These are phyloP conservation scores for Thielaviopsis musarum DNA, from an alignment of 2,329 filamentous ascomycete genomes.

Conservation along the genomic window DNA sequence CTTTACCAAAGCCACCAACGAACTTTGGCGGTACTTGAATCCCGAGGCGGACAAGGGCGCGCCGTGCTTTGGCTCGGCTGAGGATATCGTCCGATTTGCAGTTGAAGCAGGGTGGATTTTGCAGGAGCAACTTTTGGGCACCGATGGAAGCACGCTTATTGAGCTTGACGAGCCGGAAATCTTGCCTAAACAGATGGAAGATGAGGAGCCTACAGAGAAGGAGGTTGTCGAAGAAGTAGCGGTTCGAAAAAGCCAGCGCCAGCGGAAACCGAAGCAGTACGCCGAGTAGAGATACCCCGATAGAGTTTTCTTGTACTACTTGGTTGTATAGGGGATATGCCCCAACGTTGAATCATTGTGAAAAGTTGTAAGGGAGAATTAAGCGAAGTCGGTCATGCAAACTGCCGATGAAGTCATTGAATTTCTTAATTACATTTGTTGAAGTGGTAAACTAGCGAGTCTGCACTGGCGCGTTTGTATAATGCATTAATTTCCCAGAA, in stretches of 20 bases:
- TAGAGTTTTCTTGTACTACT: too few species aligned
- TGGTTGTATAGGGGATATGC: too few species aligned
- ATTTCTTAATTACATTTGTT: too few species aligned
- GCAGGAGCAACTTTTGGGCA: conserved; percentile 31
- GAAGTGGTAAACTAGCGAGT: too few species aligned
- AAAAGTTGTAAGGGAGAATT: too few species aligned
- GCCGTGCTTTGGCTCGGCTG: conserved; percentile 37
- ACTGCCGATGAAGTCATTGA: too few species aligned
- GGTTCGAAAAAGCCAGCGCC: conserved; percentile 3
- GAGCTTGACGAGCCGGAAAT: neutral
- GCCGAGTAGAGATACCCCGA: neutral
- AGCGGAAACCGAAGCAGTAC: neutral
- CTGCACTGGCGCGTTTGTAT: too few species aligned
- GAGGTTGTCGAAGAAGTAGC: neutral
- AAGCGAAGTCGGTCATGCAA: too few species aligned
- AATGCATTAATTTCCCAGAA: too few species aligned
- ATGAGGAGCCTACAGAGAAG: conserved; percentile 14
- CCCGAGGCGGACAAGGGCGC: conserved; percentile 30
- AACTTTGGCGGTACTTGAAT: conserved; percentile 37
- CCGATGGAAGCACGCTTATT: conserved; percentile 19
- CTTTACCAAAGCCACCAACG: conserved; percentile 32
- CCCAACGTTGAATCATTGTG: too few species aligned
- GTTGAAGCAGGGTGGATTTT: conserved; percentile 41
- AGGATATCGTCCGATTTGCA: conserved; percentile 38
- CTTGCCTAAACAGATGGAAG: conserved; percentile 10